phyloP scores from a whole-genome alignment of 768 basidiomycete species.

The Tulasnella sp. region DNA sequence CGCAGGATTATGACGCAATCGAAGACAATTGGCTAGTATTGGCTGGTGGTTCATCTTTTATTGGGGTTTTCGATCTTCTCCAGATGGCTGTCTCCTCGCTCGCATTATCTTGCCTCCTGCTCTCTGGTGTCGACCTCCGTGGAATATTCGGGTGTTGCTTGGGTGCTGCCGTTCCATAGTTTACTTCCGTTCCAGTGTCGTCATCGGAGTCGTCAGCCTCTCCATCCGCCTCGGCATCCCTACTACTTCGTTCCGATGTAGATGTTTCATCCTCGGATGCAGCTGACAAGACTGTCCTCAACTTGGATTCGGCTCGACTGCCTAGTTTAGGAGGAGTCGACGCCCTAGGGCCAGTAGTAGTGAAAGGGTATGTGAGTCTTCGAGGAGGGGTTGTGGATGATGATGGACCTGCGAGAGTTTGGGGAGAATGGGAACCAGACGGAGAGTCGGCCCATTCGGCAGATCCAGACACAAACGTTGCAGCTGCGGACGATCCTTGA shows the following conservation, averaged over 20 bases:
- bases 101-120: not conserved
- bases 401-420: not conserved
- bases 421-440: slow-evolving; percentile 2
- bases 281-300: slow-evolving; percentile 26
- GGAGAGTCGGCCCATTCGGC: slow-evolving; percentile 21
- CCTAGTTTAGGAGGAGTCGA: not conserved
- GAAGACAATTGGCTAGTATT: not conserved
- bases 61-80: not conserved
- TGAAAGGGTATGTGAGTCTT: not conserved
- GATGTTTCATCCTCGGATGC: slow-evolving; percentile 10
- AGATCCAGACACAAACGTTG: not conserved
- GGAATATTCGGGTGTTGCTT: not conserved
- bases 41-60: not conserved
- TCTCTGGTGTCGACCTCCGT: slow-evolving; percentile 5
- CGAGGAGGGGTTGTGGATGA: slow-evolving; percentile 16
- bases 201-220: slow-evolving; percentile 8
- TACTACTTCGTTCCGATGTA: not conserved
- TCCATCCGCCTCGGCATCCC: not conserved
- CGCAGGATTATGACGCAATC: not conserved
- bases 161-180: not conserved
- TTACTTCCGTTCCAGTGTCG: slow-evolving; percentile 10
- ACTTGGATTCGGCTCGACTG: slow-evolving; percentile 27
- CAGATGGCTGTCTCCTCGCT: not conserved
- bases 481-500: not conserved
- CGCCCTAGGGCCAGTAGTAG: not conserved